Conservation (phyloP, 108 stramenopile species). For the Parmales sp. region DNA sequence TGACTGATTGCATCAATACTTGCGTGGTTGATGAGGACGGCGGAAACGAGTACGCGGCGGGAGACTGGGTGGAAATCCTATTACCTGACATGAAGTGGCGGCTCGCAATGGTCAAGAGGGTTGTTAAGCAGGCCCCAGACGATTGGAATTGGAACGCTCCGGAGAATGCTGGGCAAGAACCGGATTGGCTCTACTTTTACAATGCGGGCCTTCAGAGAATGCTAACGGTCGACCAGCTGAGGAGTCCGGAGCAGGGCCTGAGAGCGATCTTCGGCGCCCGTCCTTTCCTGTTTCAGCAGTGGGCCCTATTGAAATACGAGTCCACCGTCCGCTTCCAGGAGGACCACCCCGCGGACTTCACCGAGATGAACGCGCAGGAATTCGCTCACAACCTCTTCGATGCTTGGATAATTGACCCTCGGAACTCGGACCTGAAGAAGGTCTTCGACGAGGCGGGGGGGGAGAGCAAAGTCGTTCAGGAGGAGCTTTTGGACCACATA, state of each 20-base stretch:
- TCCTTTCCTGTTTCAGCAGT: constrained; percentile 47
- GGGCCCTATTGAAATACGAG: constrained; percentile 33
- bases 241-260: constrained; percentile 18
- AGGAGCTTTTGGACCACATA: constrained; percentile 13
- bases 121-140: constrained; percentile 24
- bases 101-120: constrained; percentile 26
- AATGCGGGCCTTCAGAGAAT: constrained; percentile 5
- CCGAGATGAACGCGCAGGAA: constrained; percentile 23
- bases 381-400: constrained; percentile 33
- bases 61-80: constrained; percentile 37
- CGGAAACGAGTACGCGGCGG: constrained; percentile 22
- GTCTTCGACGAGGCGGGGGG: constrained; percentile 24
- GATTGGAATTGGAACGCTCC: constrained; percentile 32
- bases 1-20: neutral
- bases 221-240: neutral
- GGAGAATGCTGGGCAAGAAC: constrained; percentile 14
- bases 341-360: constrained; percentile 34
- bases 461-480: constrained; percentile 16
- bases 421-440: constrained; percentile 27
- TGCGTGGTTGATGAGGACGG: neutral
- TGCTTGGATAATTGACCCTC: constrained; percentile 27
- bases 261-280: constrained; percentile 29
- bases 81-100: constrained; percentile 33
- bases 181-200: constrained; percentile 17
- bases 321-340: constrained; percentile 34